A percentile compares a stretch with the other conserved stretches of the same genome.
phyloP scores from a whole-genome alignment of 176 grass and related monocot species.

The Lolium perenne region DNA sequence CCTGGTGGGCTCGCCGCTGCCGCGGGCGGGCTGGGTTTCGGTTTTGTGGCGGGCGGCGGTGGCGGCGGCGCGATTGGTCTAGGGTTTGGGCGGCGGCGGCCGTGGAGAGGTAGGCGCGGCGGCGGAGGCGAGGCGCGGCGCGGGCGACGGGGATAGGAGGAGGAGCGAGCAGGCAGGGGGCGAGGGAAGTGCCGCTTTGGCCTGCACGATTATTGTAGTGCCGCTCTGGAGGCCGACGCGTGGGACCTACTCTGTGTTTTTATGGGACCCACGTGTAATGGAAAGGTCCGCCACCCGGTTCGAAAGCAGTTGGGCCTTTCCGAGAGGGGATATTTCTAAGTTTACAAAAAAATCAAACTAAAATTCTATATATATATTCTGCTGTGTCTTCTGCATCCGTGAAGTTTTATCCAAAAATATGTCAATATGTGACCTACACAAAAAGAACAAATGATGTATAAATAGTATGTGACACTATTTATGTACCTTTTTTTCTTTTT shows the following conservation, averaged over 20 bases:
- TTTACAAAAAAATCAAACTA: too few species aligned
- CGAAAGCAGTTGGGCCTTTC: not conserved
- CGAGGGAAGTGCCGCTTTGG: not conserved
- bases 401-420: too few species aligned
- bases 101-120: constrained; percentile 9
- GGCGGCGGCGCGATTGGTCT: not conserved
- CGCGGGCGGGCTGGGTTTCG: not conserved
- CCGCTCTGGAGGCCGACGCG: not conserved
- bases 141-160: constrained; percentile 1
- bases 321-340: too few species aligned
- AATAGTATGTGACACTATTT: too few species aligned
- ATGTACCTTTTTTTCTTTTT: too few species aligned
- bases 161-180: not conserved
- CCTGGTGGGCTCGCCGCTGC: not conserved
- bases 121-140: constrained; percentile 24
- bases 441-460: too few species aligned
- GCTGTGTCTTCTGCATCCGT: too few species aligned
- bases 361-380: too few species aligned
- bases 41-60: not conserved
- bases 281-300: not conserved
- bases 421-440: too few species aligned
- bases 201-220: constrained; percentile 30
- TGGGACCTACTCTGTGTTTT: not conserved
- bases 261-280: not conserved
- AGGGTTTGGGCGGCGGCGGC: constrained; percentile 24